Evolutionary conservation across 495 filamentous ascomycete genomes (phyloP).

Genomic region (Xanthoparmelia taractica): DNA sequence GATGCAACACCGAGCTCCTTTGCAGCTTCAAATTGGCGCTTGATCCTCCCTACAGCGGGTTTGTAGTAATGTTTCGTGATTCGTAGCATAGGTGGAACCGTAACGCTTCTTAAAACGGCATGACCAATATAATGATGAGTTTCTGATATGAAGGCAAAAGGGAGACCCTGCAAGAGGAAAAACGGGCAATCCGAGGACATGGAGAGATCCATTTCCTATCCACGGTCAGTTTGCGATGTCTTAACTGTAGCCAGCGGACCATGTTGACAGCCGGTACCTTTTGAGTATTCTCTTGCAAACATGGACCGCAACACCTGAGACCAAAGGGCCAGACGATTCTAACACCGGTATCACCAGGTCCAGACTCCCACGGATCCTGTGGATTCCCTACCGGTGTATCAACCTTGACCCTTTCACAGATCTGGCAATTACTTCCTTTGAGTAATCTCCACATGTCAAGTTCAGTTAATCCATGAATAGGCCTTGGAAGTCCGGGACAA

Average conservation of each 20-base stretch:
- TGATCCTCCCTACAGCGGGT: constrained; percentile 47
- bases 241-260: not conserved
- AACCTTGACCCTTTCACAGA: constrained; percentile 33
- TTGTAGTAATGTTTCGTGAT: constrained; percentile 57
- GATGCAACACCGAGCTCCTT: constrained; percentile 52
- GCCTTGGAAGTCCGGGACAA: constrained; percentile 39
- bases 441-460: constrained; percentile 43
- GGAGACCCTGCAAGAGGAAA: constrained; percentile 51
- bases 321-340: constrained; percentile 59
- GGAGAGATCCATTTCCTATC: constrained; percentile 58
- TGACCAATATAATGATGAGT: constrained; percentile 49
- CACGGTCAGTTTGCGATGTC: constrained; percentile 3
- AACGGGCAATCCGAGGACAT: constrained; percentile 51
- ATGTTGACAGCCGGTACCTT: constrained; percentile 44
- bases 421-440: constrained; percentile 37
- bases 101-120: constrained; percentile 40
- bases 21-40: constrained; percentile 49
- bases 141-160: constrained; percentile 55
- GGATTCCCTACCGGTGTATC: constrained; percentile 10
- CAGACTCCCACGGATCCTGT: constrained; percentile 40
- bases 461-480: constrained; percentile 37
- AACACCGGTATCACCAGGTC: constrained; percentile 46
- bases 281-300: constrained; percentile 47
- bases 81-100: constrained; percentile 39
- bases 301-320: constrained; percentile 52